Evolutionary conservation across 2,329 filamentous ascomycete species (phyloP), one percentile per base, ranked within the genome.

Genomic region (Daldinia sp.): DNA sequence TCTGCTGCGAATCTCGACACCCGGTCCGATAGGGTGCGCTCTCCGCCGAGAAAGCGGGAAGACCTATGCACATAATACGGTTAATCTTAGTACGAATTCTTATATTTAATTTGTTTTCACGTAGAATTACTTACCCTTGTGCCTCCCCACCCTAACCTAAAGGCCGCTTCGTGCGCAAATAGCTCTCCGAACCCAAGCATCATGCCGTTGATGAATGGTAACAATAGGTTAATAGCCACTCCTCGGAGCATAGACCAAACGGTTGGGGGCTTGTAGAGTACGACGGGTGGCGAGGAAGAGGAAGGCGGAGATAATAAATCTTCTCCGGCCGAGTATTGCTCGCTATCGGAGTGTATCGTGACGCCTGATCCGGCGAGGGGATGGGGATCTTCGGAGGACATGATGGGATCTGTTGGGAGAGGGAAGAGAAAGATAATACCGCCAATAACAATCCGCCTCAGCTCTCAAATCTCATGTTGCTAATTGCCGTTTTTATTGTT

Each of bases 101-200:
- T 4, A 6, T n/a, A 44, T 10, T 3, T 44, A 15, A 23, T 23
- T 44, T 13, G 33, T 9, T 15, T 6, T 30, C 2, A 0, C 13
- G 37, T 37, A 13, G 46, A 20, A 30, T 58, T 23, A 63, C 87
- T 53, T 86, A 98, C 96, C 89, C 96, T 97, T 67, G 96, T 98
- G 61, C 91, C 91, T 71, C 92, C 90, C 96, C 96, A 99, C 68
- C 96, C 96, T 74, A 98, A 83, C 76, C 95, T 86, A 78, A 95
- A 99, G 1, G 96, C 96, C 57, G 93, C 91, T 83, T 99, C 96
- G 78, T 99, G 96, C 61, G 96, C 96, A 80, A 99, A 95, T 58
- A 99, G 83, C 83, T 99, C 96, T 74, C 96, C 96, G 77, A 99
- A 98, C 1, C 96, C 96, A 76, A 99, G 83, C 96, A 99, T 99